phyloP scores from a whole-genome alignment of 2,329 filamentous ascomycete species.

The Xylariaceae sp. region DNA sequence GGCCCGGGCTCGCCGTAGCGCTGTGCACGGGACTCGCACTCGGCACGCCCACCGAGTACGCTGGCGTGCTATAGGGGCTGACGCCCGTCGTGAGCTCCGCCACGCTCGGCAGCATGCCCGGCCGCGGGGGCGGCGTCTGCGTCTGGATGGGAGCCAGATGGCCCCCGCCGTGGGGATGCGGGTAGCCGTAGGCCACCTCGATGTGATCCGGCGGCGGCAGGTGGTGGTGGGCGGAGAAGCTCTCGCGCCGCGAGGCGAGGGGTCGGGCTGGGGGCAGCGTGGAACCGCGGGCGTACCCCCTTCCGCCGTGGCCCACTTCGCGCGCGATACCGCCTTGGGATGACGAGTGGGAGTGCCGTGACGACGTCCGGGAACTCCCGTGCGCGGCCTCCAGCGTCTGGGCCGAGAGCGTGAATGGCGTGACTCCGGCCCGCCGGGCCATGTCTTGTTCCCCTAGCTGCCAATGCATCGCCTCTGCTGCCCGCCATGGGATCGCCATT shows the following conservation, averaged over 20 bases:
- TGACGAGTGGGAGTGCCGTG: conserved; percentile 40
- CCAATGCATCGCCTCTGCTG: conserved; percentile 98
- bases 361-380: conserved; percentile 36
- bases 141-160: conserved; percentile 51
- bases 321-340: conserved; percentile 43
- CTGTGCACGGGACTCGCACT: conserved; percentile 37
- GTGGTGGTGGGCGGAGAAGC: conserved; percentile 30
- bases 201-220: conserved; percentile 25
- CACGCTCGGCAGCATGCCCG: conserved; percentile 52
- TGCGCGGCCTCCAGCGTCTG: conserved; percentile 44
- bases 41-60: conserved; percentile 43
- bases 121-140: conserved; percentile 35
- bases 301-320: conserved; percentile 35
- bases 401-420: conserved; percentile 69
- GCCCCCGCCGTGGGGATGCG: conserved; percentile 35
- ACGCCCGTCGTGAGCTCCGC: conserved; percentile 60
- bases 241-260: conserved; percentile 40
- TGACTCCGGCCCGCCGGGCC: conserved; percentile 83
- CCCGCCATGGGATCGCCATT: conserved; percentile 91
- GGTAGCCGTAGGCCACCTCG: conserved; percentile 23
- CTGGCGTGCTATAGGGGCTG: conserved; percentile 55
- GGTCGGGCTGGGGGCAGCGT: conserved; percentile 31
- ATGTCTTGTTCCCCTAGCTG: conserved; percentile 90
- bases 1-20: conserved; percentile 40
- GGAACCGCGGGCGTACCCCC: conserved; percentile 30